A percentile compares a stretch with the other conserved stretches of the same genome.
phyloP scores from a whole-genome alignment of 148 eudicot genomes.

The Fagopyrum homotropicum region DNA sequence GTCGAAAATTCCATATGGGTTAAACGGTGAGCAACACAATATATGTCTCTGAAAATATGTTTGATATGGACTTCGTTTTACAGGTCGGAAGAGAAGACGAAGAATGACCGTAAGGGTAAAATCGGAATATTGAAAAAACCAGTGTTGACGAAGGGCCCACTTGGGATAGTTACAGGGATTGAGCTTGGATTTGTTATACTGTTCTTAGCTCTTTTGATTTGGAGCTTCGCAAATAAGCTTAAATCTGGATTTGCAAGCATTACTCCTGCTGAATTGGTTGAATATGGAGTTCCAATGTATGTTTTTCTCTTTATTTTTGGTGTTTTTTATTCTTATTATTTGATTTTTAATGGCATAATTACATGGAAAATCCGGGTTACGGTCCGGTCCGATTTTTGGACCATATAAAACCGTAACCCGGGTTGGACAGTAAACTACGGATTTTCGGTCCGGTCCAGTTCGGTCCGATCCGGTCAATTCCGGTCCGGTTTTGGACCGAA shows the following conservation, averaged over 20 bases:
- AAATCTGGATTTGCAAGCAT: constrained; percentile 35
- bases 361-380: too few relatives aligned
- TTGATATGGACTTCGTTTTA: neutral
- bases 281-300: constrained; percentile 41
- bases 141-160: constrained; percentile 46
- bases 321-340: too few relatives aligned
- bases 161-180: constrained; percentile 63
- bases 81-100: constrained; percentile 16
- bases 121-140: constrained; percentile 46
- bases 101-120: constrained; percentile 6
- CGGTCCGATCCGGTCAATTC: too few relatives aligned
- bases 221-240: constrained; percentile 50
- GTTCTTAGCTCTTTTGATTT: constrained; percentile 67
- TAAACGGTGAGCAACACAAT: too few relatives aligned
- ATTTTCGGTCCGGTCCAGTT: too few relatives aligned
- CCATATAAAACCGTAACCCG: too few relatives aligned
- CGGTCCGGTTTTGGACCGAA: too few relatives aligned
- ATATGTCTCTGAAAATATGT: too few relatives aligned
- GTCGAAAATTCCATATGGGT: too few relatives aligned
- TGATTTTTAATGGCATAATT: too few relatives aligned
- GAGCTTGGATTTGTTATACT: constrained; percentile 57
- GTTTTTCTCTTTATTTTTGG: neutral
- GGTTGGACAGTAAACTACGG: too few relatives aligned
- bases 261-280: constrained; percentile 15
- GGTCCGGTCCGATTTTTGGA: too few relatives aligned